Conservation (phyloP, 164 flowering plant genomes). For the Vitis riparia region DNA sequence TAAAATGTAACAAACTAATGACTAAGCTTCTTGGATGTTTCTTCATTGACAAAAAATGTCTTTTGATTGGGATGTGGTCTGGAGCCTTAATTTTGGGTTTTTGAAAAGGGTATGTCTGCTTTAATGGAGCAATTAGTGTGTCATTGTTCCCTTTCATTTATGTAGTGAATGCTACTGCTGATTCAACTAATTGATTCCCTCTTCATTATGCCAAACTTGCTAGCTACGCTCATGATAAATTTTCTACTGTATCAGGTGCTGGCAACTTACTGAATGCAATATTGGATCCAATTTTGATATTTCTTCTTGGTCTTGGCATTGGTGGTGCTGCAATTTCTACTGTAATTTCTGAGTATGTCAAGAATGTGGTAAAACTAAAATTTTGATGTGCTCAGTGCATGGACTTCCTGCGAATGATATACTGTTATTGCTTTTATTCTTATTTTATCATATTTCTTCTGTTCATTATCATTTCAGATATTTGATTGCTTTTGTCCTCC, state of each 20-base stretch:
- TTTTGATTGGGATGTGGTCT: no score
- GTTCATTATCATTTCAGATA: slow-evolving; percentile 48
- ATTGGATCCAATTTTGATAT: slow-evolving; percentile 76
- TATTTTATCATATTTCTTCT: neutral
- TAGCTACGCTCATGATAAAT: neutral
- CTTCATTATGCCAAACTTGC: neutral
- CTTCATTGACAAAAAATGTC: no score
- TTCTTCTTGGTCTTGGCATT: slow-evolving; percentile 61
- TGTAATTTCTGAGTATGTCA: slow-evolving; percentile 94
- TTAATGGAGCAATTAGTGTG: no score
- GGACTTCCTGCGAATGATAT: neutral
- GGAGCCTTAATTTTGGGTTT: no score
- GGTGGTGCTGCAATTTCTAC: slow-evolving; percentile 93
- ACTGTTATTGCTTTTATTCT: neutral
- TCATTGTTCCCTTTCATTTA: no score
- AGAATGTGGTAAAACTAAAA: slow-evolving; percentile 48
- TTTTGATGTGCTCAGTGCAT: neutral
- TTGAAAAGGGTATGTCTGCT: no score
- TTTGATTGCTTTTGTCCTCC: slow-evolving; percentile 75
- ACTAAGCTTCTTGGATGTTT: no score
- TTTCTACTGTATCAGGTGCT: slow-evolving; percentile 51
- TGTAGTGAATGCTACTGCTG: neutral
- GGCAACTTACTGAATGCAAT: slow-evolving; percentile 83
- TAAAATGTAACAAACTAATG: no score
- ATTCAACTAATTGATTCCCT: neutral